Evolutionary conservation across 148 eudicot species (phyloP).

Genomic region (Oxyria digyna): DNA sequence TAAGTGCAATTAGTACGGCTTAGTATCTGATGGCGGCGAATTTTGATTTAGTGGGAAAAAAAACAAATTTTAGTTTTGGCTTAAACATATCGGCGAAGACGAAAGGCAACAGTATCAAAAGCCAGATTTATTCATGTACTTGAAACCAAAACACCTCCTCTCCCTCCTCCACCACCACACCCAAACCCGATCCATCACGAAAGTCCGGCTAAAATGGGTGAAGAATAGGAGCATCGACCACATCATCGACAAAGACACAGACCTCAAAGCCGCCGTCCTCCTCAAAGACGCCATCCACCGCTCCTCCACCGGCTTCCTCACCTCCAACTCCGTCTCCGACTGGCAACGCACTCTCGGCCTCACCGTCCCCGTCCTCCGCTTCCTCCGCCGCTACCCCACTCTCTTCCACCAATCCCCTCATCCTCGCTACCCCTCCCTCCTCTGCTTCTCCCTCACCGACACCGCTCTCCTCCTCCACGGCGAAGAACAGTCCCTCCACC

Average conservation of each 20-base stretch:
- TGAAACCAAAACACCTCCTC: conserved; percentile 12
- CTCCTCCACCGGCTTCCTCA: conserved; percentile 46
- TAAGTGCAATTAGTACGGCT: too few relatives aligned
- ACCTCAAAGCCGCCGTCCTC: conserved; percentile 75
- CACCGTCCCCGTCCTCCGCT: conserved; percentile 75
- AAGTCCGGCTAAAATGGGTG: conserved; percentile 86
- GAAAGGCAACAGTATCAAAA: background rate
- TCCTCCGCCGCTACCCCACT: conserved; percentile 79
- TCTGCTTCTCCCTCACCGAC: conserved; percentile 62
- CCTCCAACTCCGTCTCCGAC: conserved; percentile 44
- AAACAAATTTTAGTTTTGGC: too few relatives aligned
- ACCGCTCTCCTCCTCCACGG: conserved; percentile 40
- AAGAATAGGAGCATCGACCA: conserved; percentile 72
- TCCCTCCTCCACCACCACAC: conserved; percentile 16
- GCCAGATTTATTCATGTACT: conserved; percentile 15
- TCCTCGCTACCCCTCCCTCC: conserved; percentile 57
- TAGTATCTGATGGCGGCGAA: too few relatives aligned
- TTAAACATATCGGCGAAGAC: background rate
- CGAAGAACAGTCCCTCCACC: conserved; percentile 33
- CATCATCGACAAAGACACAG: conserved; percentile 73
- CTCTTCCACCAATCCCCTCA: conserved; percentile 73
- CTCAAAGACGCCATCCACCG: conserved; percentile 72
- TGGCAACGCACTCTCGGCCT: conserved; percentile 71
- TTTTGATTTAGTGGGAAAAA: too few relatives aligned
- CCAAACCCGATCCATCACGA: conserved; percentile 39